A percentile compares a stretch with the other conserved stretches of the same genome.
Conservation (phyloP, 2,329 filamentous ascomycete genomes). For the Aspergillus spinulosporus region DNA sequence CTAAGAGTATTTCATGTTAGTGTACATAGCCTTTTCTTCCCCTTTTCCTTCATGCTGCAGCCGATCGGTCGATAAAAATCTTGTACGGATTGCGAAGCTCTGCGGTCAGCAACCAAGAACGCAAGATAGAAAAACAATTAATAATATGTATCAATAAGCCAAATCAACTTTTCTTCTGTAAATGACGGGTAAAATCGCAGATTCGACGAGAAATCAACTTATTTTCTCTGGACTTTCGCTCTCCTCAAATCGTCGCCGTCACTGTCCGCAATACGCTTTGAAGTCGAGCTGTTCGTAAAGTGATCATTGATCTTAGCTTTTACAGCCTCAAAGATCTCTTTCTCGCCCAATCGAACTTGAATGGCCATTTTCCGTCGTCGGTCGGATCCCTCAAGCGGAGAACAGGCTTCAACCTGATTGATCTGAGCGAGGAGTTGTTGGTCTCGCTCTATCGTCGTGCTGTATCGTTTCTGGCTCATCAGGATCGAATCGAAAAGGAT, state of each 20-base stretch:
- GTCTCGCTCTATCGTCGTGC: constrained; percentile 56
- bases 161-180: constrained; percentile 18
- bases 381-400: constrained; percentile 35
- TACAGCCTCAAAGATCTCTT: constrained; percentile 62
- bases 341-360: constrained; percentile 70
- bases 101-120: constrained; percentile 37
- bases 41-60: constrained; percentile 13
- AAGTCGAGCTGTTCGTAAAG: constrained; percentile 20
- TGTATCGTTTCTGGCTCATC: constrained; percentile 49
- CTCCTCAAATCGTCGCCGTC: constrained; percentile 29
- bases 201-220: neutral
- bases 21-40: constrained; percentile 39
- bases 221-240: constrained; percentile 30
- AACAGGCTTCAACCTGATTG: constrained; percentile 32
- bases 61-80: constrained; percentile 28
- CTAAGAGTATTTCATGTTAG: constrained; percentile 33
- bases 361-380: constrained; percentile 60
- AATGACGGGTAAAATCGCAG: neutral
- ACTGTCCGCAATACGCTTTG: constrained; percentile 34
- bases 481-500: constrained; percentile 39
- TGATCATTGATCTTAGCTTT: constrained; percentile 40
- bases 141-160: constrained; percentile 34
- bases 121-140: constrained; percentile 29
- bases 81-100: constrained; percentile 41
- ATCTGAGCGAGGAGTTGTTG: constrained; percentile 40